Evolutionary conservation across 2,329 filamentous ascomycete species (phyloP), one percentile per base, ranked within the genome.

Genomic region (Daldinia sp.): DNA sequence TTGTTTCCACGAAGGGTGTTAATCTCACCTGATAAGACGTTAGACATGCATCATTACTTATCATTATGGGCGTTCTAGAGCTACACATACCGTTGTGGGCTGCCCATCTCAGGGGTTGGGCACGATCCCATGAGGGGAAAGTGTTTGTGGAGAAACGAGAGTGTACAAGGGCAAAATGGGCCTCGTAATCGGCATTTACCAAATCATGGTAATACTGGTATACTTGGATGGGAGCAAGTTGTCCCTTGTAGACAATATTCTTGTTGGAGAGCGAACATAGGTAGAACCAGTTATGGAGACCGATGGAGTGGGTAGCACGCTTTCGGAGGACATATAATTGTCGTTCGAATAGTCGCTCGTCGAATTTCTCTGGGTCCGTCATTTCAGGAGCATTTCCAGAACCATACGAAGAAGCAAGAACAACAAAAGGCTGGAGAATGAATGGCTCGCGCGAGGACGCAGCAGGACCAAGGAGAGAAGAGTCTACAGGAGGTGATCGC

Each of bases 161-260:
- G 82, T 98, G 94, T 37, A 98, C 94, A 62, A 98, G 85, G 62
- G 94, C 95, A 78, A 98, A 98, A 80, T 98, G 94, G 67, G 90
- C 94, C 83, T 98, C 93, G 78, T 96, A 98, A 78, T 98, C 94
- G 69, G 96, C 94, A 72, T 95, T 96, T 70, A 97, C 91, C 76
- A 98, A 81, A 81, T 98, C 94, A 79, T 97, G 92, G 81, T 96
- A 98, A 83, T 98, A 98, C 77, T 96, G 91, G 81, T 98, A 98
- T 53, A 98, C 94, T 82, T 98, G 94, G 27, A 94, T 88, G 21
- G 94, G 94, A 43, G 94, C 91, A 69, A 98, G 84, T 78, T 98
- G 95, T 68, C 94, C 94, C 85, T 98, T 98, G 86, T 98, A 98
- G 63, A 98, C 92, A 80, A 98, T 98, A 82, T 98, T 98, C 81